Evolutionary conservation across 495 filamentous ascomycete genomes (phyloP).

Genomic region (Cenococcum geophilum): DNA sequence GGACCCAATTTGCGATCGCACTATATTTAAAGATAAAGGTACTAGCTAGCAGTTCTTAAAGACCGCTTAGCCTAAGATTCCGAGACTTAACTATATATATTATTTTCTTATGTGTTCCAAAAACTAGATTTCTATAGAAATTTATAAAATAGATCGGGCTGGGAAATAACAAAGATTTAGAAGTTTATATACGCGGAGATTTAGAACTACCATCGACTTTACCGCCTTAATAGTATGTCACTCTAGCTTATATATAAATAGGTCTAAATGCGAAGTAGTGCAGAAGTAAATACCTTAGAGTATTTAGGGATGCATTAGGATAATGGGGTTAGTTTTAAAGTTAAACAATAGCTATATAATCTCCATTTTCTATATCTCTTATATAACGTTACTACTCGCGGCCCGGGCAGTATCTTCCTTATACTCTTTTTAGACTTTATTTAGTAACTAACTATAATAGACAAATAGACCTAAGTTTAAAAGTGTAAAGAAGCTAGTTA

Average conservation of each 20-base stretch:
- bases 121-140: background rate
- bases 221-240: constrained; percentile 1
- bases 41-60: background rate
- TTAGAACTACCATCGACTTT: background rate
- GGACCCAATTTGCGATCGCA: background rate
- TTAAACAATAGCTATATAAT: background rate
- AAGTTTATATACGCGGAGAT: background rate
- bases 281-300: constrained; percentile 1
- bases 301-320: background rate
- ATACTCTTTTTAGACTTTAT: constrained; percentile 3
- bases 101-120: background rate
- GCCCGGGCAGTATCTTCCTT: background rate
- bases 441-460: background rate
- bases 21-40: background rate
- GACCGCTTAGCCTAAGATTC: background rate
- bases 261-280: background rate
- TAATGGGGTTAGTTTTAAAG: background rate
- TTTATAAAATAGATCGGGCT: background rate
- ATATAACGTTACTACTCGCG: background rate
- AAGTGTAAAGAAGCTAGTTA: constrained; percentile 4
- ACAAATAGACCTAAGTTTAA: constrained; percentile 1
- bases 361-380: background rate
- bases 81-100: constrained; percentile 1
- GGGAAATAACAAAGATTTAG: background rate
- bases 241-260: constrained; percentile 1